A percentile compares a stretch with the other conserved stretches of the same genome.
Evolutionary conservation across 2,329 filamentous ascomycete species (phyloP).

Genomic region (Aureobasidium sp.): DNA sequence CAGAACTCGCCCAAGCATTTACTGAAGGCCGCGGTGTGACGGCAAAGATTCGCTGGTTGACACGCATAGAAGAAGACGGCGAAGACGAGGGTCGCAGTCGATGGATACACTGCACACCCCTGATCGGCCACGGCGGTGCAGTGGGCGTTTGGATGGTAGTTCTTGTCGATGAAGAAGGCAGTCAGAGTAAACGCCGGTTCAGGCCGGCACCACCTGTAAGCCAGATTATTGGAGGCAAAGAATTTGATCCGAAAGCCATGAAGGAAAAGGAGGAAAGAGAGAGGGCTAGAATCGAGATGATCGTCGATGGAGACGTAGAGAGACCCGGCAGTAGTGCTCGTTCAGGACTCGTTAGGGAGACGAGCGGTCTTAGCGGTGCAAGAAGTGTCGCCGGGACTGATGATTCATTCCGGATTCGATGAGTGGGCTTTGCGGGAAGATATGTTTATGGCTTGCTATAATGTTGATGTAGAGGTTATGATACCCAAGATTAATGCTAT

Average conservation of each 20-base stretch:
- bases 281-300: background rate
- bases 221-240: constrained; percentile 25
- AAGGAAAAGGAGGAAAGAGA: constrained; percentile 4
- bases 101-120: constrained; percentile 71
- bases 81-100: constrained; percentile 52
- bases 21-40: constrained; percentile 32
- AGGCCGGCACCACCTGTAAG: constrained; percentile 28
- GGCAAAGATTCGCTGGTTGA: constrained; percentile 35
- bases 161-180: constrained; percentile 52
- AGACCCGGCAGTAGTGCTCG: background rate
- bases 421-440: background rate
- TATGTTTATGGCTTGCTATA: background rate
- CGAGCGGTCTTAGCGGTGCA: background rate
- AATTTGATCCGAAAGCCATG: constrained; percentile 19
- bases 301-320: background rate
- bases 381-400: background rate
- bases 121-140: constrained; percentile 56
- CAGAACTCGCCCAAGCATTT: constrained; percentile 32
- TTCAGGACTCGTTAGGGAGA: background rate
- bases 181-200: constrained; percentile 21
- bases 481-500: background rate
- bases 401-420: background rate
- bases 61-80: constrained; percentile 27
- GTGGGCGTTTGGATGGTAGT: constrained; percentile 76
- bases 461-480: background rate